A percentile compares a stretch with the other conserved stretches of the same genome.
Conservation (phyloP, 345 rosid genomes). For the Eucalyptus tenuipes region DNA sequence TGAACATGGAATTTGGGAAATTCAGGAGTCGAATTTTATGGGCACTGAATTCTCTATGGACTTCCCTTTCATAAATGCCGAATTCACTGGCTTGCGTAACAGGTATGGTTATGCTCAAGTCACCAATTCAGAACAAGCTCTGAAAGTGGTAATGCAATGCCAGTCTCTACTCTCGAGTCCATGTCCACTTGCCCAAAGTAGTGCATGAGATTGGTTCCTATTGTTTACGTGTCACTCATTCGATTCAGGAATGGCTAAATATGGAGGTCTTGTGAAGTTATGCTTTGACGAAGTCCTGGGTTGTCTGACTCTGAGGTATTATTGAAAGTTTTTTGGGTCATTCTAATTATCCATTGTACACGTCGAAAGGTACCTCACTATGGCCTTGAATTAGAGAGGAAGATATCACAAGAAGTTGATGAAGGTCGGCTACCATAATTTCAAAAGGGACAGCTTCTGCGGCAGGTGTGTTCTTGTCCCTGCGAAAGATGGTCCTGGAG, state of each 20-base stretch:
- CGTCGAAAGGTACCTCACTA: not conserved
- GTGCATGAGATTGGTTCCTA: not conserved
- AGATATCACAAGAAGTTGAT: not conserved
- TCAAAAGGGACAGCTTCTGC: constrained; percentile 19
- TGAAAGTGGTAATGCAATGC: constrained; percentile 11
- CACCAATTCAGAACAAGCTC: constrained; percentile 16
- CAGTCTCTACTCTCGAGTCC: not conserved
- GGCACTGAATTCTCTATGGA: constrained; percentile 20
- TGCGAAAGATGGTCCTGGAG: not conserved
- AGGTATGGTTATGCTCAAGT: constrained; percentile 24
- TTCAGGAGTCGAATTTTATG: constrained; percentile 9
- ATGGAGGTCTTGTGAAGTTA: constrained; percentile 30
- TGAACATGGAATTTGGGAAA: constrained; percentile 26
- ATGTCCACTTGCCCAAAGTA: not conserved
- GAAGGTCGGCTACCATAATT: constrained; percentile 23
- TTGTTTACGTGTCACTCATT: not conserved
- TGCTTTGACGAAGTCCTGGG: constrained; percentile 10
- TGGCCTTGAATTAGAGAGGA: not conserved
- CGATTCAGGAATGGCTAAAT: constrained; percentile 20
- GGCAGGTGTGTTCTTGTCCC: constrained; percentile 26
- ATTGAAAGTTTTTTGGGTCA: not conserved
- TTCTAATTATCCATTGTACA: not conserved
- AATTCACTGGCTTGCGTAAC: constrained; percentile 13
- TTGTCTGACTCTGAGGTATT: not conserved
- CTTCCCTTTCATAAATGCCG: constrained; percentile 28